Percentiles rank a stretch among this genome's conserved stretches.
phyloP scores from a whole-genome alignment of 176 grass and related monocot species.

The Oryza punctata region DNA sequence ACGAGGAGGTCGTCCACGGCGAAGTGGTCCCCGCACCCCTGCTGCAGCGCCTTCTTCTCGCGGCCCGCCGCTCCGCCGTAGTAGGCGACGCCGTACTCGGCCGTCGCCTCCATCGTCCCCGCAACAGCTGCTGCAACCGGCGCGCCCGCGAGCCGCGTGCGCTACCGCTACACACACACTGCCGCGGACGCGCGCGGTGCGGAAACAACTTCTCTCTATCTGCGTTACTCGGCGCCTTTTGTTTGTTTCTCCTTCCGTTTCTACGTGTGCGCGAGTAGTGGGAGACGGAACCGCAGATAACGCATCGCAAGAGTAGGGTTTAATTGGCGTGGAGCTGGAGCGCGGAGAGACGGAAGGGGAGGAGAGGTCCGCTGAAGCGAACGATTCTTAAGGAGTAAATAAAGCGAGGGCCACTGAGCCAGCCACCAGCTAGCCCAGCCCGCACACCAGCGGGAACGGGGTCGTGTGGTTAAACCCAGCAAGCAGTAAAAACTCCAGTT shows the following conservation, averaged over 20 bases:
- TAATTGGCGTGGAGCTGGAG: conserved; percentile 60
- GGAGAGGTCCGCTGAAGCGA: conserved; percentile 45
- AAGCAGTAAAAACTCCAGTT: neutral
- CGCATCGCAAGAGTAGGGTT: conserved; percentile 50
- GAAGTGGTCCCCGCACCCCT: conserved; percentile 55
- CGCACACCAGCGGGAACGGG: neutral
- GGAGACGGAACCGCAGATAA: conserved; percentile 42
- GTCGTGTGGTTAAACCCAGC: neutral
- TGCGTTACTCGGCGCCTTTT: conserved; percentile 46
- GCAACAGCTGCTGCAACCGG: neutral
- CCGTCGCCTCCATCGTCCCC: conserved; percentile 35
- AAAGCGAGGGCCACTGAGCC: conserved; percentile 49
- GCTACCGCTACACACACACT: neutral
- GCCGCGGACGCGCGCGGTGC: neutral
- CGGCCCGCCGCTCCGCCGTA: conserved; percentile 30
- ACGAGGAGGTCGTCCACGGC: conserved; percentile 85
- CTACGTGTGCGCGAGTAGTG: conserved; percentile 37
- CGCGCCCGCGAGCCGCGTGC: neutral
- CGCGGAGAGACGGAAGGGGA: conserved; percentile 16
- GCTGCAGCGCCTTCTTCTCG: conserved; percentile 51
- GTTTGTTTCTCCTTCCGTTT: conserved; percentile 24
- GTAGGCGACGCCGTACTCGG: conserved; percentile 41
- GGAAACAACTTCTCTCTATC: neutral
- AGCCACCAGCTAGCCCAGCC: conserved; percentile 6
- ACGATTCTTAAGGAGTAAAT: conserved; percentile 72